Evolutionary conservation across 768 basidiomycete species (phyloP), one percentile per base, ranked within the genome.

Genomic region (Paxillus involutus): DNA sequence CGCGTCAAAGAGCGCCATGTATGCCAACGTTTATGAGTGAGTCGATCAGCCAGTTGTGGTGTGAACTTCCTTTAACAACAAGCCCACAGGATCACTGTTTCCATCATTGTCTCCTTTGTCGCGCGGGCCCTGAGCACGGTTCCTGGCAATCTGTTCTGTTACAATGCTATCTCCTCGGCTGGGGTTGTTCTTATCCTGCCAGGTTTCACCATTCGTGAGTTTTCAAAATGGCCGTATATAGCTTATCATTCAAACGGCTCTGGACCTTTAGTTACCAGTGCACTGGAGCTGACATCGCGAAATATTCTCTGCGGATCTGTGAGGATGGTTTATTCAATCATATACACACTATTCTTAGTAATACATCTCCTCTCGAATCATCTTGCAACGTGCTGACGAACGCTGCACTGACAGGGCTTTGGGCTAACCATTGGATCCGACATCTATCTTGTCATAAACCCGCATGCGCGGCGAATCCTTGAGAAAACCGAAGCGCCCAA

Each of bases 11-110:
- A 94, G 88, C 61, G 80, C 89, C 1, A 88, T 91, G 73, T 95
- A 94, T 70, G 91, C 92, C n/a, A 95, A 93, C 63, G 91, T 95
- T 53, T 96, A 94, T 64, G 94, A 96, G 94, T 94, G 67, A 69
- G 91, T 77, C 21, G 6, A 26, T 32, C 43, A 36, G 36, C 37
- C 47, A 46, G 26, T 36, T 9, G 21, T 21, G 13, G n/a, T 37
- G 47, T 7, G 3, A n/a, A n/a, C 21, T 11, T 21, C 51, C 21
- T 40, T 29, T 49, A 30, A 26, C 41, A 33, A 47, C 19, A 33
- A 6, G 32, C 12, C 4, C 40, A 14, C 40, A 94, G 92, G 68
- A 91, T 94, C 63, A 88, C 91, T 0, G 85, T 88, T 11, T 84
- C 90, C 3, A 92, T 93, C 51, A 71, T 94, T 35, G 89, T 94